Evolutionary conservation across 306 rosid species (phyloP).

Genomic region (Prunus mume): DNA sequence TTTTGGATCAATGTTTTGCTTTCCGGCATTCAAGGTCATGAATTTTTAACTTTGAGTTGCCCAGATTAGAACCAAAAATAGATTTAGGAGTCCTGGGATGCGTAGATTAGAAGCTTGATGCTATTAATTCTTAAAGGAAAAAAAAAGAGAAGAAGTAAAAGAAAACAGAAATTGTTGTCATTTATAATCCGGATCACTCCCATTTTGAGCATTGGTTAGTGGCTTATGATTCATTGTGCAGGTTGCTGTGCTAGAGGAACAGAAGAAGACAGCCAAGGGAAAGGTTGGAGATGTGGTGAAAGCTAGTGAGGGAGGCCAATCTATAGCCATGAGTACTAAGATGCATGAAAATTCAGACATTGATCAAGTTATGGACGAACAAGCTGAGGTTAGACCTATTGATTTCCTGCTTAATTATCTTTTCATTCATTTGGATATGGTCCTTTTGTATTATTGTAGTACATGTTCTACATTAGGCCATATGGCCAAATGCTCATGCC

Average conservation of each 20-base stretch:
- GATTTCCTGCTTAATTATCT: not conserved
- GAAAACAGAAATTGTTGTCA: not conserved
- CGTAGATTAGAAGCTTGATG: not conserved
- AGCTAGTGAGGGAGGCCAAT: conserved; percentile 30
- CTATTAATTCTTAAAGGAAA: not conserved
- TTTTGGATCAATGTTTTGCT: not conserved
- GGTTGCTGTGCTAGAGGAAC: conserved; percentile 82
- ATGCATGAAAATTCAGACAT: conserved; percentile 33
- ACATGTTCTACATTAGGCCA: not conserved
- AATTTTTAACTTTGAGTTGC: not conserved
- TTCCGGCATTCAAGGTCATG: not conserved
- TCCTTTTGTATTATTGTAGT: not conserved
- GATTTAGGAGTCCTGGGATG: not conserved
- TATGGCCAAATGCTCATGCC: not conserved
- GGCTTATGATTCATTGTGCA: conserved; percentile 31
- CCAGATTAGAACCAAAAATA: not conserved
- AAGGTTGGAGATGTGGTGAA: conserved; percentile 40
- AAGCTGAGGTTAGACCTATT: conserved; percentile 40
- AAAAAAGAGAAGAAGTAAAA: too few relatives aligned
- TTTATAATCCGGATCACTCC: not conserved
- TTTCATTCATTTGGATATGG: not conserved
- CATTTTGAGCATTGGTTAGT: conserved; percentile 7
- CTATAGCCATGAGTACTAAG: conserved; percentile 25
- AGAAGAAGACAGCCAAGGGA: conserved; percentile 44
- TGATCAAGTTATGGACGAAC: conserved; percentile 46